Evolutionary conservation across 176 grass and related monocot species (phyloP).

Genomic region (Guadua angustifolia): DNA sequence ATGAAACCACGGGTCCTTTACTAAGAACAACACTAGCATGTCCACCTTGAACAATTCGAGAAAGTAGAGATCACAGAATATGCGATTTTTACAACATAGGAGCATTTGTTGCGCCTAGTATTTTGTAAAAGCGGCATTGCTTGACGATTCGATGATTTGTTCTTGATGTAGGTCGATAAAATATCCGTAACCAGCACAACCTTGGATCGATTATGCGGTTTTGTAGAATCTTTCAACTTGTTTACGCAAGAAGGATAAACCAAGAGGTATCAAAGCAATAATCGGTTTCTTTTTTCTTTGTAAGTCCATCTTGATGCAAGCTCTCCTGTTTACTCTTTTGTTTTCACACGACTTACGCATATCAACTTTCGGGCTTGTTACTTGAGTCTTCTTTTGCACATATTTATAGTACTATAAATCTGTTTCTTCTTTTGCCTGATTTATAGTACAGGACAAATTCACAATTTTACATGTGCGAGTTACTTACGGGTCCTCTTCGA

Average conservation of each 20-base stretch:
- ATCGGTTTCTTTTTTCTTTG: not conserved
- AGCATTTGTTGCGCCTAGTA: not conserved
- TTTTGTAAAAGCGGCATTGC: not conserved
- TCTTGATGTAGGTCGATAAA: conserved; percentile 47
- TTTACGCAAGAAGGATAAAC: conserved; percentile 54
- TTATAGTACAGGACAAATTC: not conserved
- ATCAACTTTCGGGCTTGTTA: not conserved
- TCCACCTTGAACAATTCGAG: conserved; percentile 19
- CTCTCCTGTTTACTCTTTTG: not conserved
- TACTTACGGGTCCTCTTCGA: conserved; percentile 29
- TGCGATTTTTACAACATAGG: not conserved
- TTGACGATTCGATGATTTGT: conserved; percentile 3
- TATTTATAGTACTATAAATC: not conserved
- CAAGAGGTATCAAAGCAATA: conserved; percentile 45
- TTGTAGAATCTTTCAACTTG: conserved; percentile 61
- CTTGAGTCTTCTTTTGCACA: not conserved
- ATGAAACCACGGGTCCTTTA: not conserved
- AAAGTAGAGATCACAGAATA: conserved; percentile 3
- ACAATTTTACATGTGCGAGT: conserved; percentile 1
- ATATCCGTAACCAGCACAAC: conserved; percentile 54
- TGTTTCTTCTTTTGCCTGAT: conserved; percentile 4
- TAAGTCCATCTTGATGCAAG: not conserved
- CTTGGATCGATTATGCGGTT: conserved; percentile 58
- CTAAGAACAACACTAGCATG: conserved; percentile 25
- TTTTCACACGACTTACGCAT: not conserved